Base-by-base conservation (phyloP, 192 early-diverging fungal species). In the Linderina pennispora region DNA sequence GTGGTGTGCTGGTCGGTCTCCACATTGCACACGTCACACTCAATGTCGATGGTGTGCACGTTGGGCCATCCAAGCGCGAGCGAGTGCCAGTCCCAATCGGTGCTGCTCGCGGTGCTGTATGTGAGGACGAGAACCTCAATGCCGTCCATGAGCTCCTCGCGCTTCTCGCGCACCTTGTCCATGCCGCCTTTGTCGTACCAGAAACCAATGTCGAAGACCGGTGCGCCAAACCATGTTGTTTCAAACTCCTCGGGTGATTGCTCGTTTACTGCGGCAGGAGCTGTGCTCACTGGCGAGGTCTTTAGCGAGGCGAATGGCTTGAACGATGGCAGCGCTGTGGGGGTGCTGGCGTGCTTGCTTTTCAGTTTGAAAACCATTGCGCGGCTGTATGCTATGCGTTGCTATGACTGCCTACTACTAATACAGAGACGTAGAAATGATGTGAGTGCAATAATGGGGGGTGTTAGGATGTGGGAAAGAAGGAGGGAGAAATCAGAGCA, bases 161-260 rank as follows among this genome's bases (percentile, higher is more conserved):
- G 55, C 48, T 37, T 71, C 26, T 38, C 45, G 2, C 55, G 67
- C 28, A 71, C 55, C 36, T 63, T 41, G 24, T 58, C 48, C 51
- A 71, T 47, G 4, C 61, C 61, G 37, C 67, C 67, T 40, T 63
- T 55, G 20, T 38, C 21, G 32, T 59, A 26, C 67, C 67, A 71
- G 37, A 56, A 36, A 8, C 48, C 41, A 0, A 59, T 59, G 23
- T 71, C 67, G 37, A 71, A 71, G 31, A 71, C 52, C 3, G 67
- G 67, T 10, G 60, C 47, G 35, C 67, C 67, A 28, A 58, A 45
- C 61, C 60, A 64, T 40, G 44, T 19, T 3, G 23, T 14, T 11
- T 50, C 60, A 19, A 50, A 46, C 7, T 16, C 16, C n/a, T 25
- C 19, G 18, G 18, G 24, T n/a, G n/a, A n/a, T n/a, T n/a, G n/a